These are phyloP conservation scores for Citrus reticulata DNA, from an alignment of 345 rosid genomes.

Conservation along the genomic window DNA sequence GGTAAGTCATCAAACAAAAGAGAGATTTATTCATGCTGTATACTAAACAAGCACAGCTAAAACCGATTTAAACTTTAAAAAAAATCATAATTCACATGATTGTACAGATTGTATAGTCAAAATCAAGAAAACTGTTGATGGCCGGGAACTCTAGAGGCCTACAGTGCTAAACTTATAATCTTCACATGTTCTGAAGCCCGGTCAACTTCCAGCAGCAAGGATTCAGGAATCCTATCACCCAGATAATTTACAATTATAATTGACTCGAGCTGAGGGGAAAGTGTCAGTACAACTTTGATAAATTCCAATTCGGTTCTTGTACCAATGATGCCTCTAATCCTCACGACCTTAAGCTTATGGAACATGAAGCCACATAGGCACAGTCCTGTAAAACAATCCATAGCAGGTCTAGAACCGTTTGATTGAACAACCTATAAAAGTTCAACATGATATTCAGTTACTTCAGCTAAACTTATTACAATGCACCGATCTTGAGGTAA, in stretches of 20 bases:
- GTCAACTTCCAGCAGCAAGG: conserved; percentile 7
- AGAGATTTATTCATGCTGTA: background rate
- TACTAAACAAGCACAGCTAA: background rate
- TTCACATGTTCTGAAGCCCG: conserved; percentile 22
- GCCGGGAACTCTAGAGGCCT: background rate
- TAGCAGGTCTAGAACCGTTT: background rate
- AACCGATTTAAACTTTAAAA: background rate
- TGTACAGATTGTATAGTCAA: background rate
- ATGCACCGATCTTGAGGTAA: background rate
- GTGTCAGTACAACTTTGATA: conserved; percentile 21
- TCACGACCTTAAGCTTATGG: conserved; percentile 19
- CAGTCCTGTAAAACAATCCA: conserved; percentile 16
- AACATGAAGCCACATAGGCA: conserved; percentile 3
- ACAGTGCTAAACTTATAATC: conserved; percentile 16
- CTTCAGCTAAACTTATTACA: background rate
- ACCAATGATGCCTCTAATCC: conserved; percentile 21
- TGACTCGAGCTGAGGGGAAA: conserved; percentile 25
- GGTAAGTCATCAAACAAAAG: background rate
- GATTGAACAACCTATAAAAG: conserved; percentile 10
- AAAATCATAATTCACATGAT: background rate
- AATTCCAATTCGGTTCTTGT: conserved; percentile 23
- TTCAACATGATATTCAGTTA: background rate
- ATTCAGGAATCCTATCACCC: conserved; percentile 17
- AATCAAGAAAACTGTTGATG: background rate
- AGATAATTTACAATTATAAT: conserved; percentile 17